These are phyloP conservation scores for Westerdykella aurantiaca DNA, from an alignment of 2,329 filamentous ascomycete species.

Conservation along the genomic window DNA sequence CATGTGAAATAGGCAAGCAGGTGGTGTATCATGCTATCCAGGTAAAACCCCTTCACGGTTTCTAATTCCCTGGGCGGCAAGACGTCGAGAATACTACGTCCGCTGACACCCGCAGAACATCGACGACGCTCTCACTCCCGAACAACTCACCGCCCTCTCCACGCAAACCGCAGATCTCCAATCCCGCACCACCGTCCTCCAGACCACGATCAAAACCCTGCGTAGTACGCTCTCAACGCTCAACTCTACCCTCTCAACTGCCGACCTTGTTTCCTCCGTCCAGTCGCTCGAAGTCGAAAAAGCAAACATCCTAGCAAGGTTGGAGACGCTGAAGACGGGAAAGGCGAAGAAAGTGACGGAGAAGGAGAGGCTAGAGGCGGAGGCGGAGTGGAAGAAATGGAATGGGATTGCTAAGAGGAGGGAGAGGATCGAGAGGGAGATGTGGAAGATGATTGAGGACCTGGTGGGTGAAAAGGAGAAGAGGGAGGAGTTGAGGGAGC, in stretches of 20 bases:
- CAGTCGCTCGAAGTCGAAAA: constrained; percentile 43
- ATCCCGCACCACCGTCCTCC: constrained; percentile 41
- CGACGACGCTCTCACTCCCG: constrained; percentile 43
- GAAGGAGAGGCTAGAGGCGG: constrained; percentile 45
- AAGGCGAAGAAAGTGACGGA: constrained; percentile 43
- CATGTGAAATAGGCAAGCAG: constrained; percentile 49
- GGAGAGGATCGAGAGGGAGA: constrained; percentile 45
- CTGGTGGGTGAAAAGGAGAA: constrained; percentile 44
- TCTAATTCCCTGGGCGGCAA: too few species aligned
- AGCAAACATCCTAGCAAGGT: constrained; percentile 33
- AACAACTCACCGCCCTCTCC: constrained; percentile 47
- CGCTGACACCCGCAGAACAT: constrained; percentile 40
- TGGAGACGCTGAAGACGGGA: constrained; percentile 40
- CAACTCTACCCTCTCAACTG: constrained; percentile 46
- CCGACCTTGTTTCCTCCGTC: constrained; percentile 45
- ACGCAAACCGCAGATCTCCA: constrained; percentile 45
- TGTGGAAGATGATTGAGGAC: constrained; percentile 47
- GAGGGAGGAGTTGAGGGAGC: constrained; percentile 48
- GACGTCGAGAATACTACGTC: neutral
- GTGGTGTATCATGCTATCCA: constrained; percentile 54
- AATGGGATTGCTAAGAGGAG: constrained; percentile 36
- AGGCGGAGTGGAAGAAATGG: constrained; percentile 44
- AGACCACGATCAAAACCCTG: constrained; percentile 45
- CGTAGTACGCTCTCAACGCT: constrained; percentile 44
- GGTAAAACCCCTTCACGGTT: constrained; percentile 20